Base-by-base conservation (phyloP, 768 basidiomycete species). In the Kwoniella sp. region DNA sequence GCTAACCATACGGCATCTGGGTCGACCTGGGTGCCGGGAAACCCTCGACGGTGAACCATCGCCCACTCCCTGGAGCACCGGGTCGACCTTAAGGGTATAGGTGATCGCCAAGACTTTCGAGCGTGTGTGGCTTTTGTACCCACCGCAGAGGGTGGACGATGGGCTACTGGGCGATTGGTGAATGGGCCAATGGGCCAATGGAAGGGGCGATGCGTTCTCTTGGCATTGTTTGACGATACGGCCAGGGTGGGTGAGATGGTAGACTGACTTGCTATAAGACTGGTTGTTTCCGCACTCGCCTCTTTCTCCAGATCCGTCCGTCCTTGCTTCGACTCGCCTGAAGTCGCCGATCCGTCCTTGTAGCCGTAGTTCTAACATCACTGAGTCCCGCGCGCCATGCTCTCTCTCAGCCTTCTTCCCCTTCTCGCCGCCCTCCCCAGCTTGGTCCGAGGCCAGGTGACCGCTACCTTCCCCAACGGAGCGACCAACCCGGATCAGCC, bases 401-500 rank as follows among this genome's bases (percentile, higher is more conserved):
- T 48, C 32, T 22, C 48, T 25, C 32, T 51, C 41, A 15, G 22
- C 27, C n/a, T n/a, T n/a, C n/a, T n/a, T n/a, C 38, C 48, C 19
- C 40, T 57, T 23, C 28, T 52, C 17, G 31, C 51, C 17, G 40
- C 53, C 32, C 45, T 53, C 39, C 40, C 57, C 14, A 32, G 41
- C 23, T n/a, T 44, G 37, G 42, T 42, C 26, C 20, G 14, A 10
- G 55, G 46, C 20, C 55, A 56, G 33, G 55, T 56, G 4, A 59
- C 52, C 27, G 49, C 56, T 8, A 33, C 44, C 38, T 41, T 39
- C 42, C 68, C 67, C 17, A 65, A 72, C 39, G 70, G 70, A 9
- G 55, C 41, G 4, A 72, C 70, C 49, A 69, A 72, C 52, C 67
- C 70, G 8, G 41, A 58, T 11, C 60, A 53, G 8, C 68, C 71